Evolutionary conservation across 1,139 yeast genomes (phyloP).

Genomic region (Kodamaea sp.): DNA sequence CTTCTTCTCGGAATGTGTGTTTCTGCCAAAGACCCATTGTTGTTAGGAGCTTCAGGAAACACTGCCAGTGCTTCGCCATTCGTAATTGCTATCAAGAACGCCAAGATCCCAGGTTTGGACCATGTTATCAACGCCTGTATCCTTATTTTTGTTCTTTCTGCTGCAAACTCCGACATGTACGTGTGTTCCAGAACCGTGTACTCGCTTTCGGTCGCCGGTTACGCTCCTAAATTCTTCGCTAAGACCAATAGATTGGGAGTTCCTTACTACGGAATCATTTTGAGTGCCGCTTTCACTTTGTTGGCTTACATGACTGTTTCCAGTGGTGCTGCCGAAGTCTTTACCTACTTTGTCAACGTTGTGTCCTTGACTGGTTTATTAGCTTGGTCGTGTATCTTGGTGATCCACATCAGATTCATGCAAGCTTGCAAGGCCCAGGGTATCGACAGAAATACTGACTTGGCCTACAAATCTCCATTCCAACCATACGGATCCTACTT

Average conservation of each 20-base stretch:
- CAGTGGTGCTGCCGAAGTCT: slow-evolving; percentile 23
- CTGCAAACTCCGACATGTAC: slow-evolving; percentile 52
- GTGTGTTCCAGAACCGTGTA: slow-evolving; percentile 48
- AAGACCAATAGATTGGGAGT: slow-evolving; percentile 66
- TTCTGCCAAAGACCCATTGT: slow-evolving; percentile 62
- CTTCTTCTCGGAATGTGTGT: slow-evolving; percentile 76
- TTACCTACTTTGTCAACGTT: slow-evolving; percentile 28
- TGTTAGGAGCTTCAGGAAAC: slow-evolving; percentile 43
- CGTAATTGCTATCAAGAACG: slow-evolving; percentile 50
- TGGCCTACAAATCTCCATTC: slow-evolving; percentile 63
- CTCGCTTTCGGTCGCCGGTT: slow-evolving; percentile 48
- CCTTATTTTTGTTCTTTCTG: slow-evolving; percentile 46
- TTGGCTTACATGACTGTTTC: slow-evolving; percentile 30
- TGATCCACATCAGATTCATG: slow-evolving; percentile 63
- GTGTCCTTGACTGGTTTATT: slow-evolving; percentile 31
- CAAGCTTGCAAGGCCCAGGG: slow-evolving; percentile 71
- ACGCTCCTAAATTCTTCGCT: slow-evolving; percentile 47
- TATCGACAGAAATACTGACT: slow-evolving; percentile 34
- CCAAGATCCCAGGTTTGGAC: slow-evolving; percentile 43
- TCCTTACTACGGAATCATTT: slow-evolving; percentile 48
- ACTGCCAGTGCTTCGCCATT: slow-evolving; percentile 81
- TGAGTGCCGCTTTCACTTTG: slow-evolving; percentile 35
- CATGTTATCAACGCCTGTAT: slow-evolving; percentile 49
- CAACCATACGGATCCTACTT: slow-evolving; percentile 67
- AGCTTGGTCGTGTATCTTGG: slow-evolving; percentile 31